Conservation (phyloP, 176 grass and related monocot species). For the Puya raimondii region DNA sequence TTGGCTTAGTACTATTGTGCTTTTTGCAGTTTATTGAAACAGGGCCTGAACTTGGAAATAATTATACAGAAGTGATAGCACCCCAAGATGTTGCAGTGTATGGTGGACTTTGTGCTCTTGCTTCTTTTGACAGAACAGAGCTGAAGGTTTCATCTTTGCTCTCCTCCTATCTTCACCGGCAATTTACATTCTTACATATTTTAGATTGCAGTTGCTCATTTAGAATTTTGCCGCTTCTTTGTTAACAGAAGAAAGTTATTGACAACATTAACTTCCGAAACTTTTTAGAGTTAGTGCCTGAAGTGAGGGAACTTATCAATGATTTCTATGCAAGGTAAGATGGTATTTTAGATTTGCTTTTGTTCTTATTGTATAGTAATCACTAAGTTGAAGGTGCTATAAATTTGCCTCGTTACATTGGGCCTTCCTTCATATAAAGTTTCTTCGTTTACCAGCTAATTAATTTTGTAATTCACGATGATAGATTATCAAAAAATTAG, state of each 20-base stretch:
- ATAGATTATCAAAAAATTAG: background rate
- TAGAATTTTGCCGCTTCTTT: constrained; percentile 15
- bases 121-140: constrained; percentile 97
- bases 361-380: constrained; percentile 2
- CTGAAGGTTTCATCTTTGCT: constrained; percentile 50
- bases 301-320: constrained; percentile 96
- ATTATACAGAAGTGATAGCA: constrained; percentile 91
- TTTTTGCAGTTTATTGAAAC: constrained; percentile 74
- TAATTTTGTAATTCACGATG: background rate
- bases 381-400: background rate
- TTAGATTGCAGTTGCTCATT: background rate
- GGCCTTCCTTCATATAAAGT: background rate
- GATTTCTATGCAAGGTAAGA: constrained; percentile 94
- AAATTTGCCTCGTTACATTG: background rate
- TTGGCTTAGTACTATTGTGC: background rate
- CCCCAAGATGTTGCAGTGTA: constrained; percentile 92
- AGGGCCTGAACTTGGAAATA: constrained; percentile 78
- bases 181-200: background rate
- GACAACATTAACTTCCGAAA: constrained; percentile 92
- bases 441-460: background rate
- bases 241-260: constrained; percentile 75
- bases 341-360: constrained; percentile 7
- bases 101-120: constrained; percentile 93
- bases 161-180: background rate
- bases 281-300: constrained; percentile 94